Evolutionary conservation across 1,284 basidiomycete species (phyloP).

Genomic region (Ceratobasidium sp.): DNA sequence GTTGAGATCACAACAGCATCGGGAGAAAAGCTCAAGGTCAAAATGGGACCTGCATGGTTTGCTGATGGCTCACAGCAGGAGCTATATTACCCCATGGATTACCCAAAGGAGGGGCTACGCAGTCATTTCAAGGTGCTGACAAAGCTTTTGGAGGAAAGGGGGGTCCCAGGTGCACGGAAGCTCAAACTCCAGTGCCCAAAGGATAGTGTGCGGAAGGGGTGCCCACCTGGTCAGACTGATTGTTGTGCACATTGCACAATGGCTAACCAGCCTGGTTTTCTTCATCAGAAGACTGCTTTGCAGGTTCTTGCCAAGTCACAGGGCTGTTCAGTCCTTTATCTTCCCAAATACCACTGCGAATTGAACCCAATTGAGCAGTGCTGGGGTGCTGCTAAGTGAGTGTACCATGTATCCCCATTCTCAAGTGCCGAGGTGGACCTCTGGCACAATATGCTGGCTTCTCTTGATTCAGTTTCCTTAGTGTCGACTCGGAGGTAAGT

Average conservation of each 20-base stretch:
- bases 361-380: conserved; percentile 23
- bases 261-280: conserved; percentile 44
- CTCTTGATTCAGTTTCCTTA: conserved; percentile 15
- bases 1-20: conserved; percentile 6
- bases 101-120: conserved; percentile 52
- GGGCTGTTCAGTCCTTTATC: conserved; percentile 43
- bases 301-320: conserved; percentile 20
- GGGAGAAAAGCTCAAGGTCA: conserved; percentile 52
- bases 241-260: conserved; percentile 44
- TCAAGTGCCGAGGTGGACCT: conserved; percentile 41
- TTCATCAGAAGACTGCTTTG: conserved; percentile 45
- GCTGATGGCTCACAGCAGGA: conserved; percentile 51
- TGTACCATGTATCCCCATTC: conserved; percentile 14
- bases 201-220: conserved; percentile 19
- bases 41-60: conserved; percentile 45
- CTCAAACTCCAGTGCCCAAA: conserved; percentile 46
- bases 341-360: conserved; percentile 17
- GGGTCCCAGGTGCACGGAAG: conserved; percentile 40
- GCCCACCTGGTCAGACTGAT: conserved; percentile 2
- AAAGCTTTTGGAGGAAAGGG: conserved; percentile 54
- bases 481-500: conserved; percentile 9
- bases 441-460: conserved; percentile 35
- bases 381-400: conserved; percentile 19
- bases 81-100: conserved; percentile 56
- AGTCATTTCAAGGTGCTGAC: conserved; percentile 59